Base-by-base conservation (phyloP, 352 stramenopile genomes). In the Phytophthora foliorum region DNA sequence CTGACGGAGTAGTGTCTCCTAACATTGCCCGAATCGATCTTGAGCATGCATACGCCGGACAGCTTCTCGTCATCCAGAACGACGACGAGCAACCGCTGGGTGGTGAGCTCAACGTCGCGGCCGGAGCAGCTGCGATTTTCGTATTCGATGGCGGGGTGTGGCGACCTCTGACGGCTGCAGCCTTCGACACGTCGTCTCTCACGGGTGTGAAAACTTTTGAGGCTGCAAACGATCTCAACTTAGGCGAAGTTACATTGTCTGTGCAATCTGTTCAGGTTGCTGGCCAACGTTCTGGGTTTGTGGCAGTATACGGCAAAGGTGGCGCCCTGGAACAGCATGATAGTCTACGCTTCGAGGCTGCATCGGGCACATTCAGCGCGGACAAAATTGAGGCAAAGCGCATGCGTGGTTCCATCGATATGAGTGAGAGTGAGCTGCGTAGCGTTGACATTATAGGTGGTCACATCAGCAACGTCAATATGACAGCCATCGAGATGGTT, bases 61-160 rank as follows among this genome's bases (percentile, higher is more conserved):
- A 94, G 48, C 64, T 94, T 8, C 74, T 94, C 27, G 71, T 94
- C 16, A 70, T 94, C 27, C 87, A 94, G 59, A 94, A 93, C 58
- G 80, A 89, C 24, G 87, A 93, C 64, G 81, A 84, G 22, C 64
- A 93, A 29, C 46, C 48, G 17, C 65, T 94, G 0, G 45, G 69
- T 17, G 82, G 82, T 8, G 78, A 87, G 7, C 36, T 93, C 7
- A 84, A 66, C 17, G 75, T 92, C 19, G 82, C 81, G n/a, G 64
- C 84, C 0, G 58, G 62, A 6, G 65, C 81, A 17, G 78, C 82
- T 13, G 84, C 87, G 16, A 84, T 93, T 45, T 91, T 86, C 31
- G 65, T 94, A 5, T 94, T 90, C 61, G 87, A 94, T 57, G 84
- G 87, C 0, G 53, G 64, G 2, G 48, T 44, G 5, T 95, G 88